These are phyloP conservation scores for Naganishia onofrii DNA, from an alignment of 768 basidiomycete species.

Conservation along the genomic window DNA sequence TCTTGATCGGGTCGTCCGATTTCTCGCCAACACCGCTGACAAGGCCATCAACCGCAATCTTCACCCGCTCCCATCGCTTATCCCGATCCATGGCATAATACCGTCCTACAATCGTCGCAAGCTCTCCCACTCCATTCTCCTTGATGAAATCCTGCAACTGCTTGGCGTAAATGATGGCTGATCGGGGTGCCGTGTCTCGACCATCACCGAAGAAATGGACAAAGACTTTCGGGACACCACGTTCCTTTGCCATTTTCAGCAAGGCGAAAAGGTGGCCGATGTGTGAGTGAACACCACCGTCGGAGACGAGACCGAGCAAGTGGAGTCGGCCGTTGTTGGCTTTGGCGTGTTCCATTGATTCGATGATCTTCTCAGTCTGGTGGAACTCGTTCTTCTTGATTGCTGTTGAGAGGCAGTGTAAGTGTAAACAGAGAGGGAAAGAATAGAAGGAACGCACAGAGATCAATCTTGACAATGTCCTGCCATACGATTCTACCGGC, in stretches of 20 bases:
- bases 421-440: not conserved
- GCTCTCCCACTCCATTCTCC: slow-evolving; percentile 65
- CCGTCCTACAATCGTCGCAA: slow-evolving; percentile 80
- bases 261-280: slow-evolving; percentile 85
- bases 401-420: slow-evolving; percentile 42
- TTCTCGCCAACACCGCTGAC: slow-evolving; percentile 66
- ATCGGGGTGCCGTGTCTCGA: slow-evolving; percentile 86
- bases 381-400: slow-evolving; percentile 87
- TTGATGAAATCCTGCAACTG: slow-evolving; percentile 76
- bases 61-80: slow-evolving; percentile 92
- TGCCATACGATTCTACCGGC: slow-evolving; percentile 96
- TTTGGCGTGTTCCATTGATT: slow-evolving; percentile 73
- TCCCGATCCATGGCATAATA: slow-evolving; percentile 98
- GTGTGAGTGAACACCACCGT: slow-evolving; percentile 96
- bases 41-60: slow-evolving; percentile 82
- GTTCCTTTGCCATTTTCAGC: slow-evolving; percentile 82
- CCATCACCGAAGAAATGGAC: slow-evolving; percentile 95
- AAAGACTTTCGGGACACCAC: slow-evolving; percentile 77
- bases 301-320: slow-evolving; percentile 86
- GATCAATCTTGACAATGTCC: slow-evolving; percentile 92
- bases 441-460: no score
- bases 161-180: slow-evolving; percentile 71
- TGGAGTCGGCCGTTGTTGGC: slow-evolving; percentile 79
- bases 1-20: slow-evolving; percentile 61
- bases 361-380: slow-evolving; percentile 69